Base-by-base conservation (phyloP, 345 rosid genomes). In the Nephelium lappaceum region DNA sequence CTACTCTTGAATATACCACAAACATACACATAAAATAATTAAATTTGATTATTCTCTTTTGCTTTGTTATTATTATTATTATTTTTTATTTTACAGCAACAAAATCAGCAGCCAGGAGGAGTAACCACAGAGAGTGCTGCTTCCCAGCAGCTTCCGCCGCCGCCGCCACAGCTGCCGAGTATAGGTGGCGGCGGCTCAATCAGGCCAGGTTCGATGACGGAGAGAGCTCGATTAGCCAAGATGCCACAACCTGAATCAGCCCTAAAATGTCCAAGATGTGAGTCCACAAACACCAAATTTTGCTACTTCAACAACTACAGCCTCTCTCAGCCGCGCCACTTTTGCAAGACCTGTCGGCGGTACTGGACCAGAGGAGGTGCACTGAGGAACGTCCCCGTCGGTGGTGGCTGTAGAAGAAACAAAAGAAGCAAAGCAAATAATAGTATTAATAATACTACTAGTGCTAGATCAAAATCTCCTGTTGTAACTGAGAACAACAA, bases 301-400 rank as follows among this genome's bases (percentile, higher is more conserved):
- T 91, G 95, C 78, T 91, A 91, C 87, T 91, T 84, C 89, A 91
- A 91, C 78, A 91, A 91, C 77, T 91, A 91, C 77, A 89, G 87
- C 86, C 91, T 91, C 68, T n/a, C 91, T 11, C 95, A 91, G 79
- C 95, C 95, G 25, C 93, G 95, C 31, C 92, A 91, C 86, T 90
- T 91, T 73, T 91, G 95, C 89, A 91, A 90, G 86, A 79, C 92
- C 25, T 91, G 95, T 74, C 82, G 93, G 23, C 88, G 95, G 5
- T 90, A 91, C 86, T 91, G 95, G 95, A 91, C 95, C 1, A 77
- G 91, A 67, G 95, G 95, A 3, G 95, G 95, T n/a, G 92, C 95
- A 23, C 76, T 91, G 39, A 81, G 95, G 79, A 91, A 77, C 83
- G 95, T 91, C 5, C 95, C 95, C 0, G 95, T 91, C 0, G 95